Base-by-base conservation (phyloP, 768 basidiomycete genomes). In the Lactarius indigo region DNA sequence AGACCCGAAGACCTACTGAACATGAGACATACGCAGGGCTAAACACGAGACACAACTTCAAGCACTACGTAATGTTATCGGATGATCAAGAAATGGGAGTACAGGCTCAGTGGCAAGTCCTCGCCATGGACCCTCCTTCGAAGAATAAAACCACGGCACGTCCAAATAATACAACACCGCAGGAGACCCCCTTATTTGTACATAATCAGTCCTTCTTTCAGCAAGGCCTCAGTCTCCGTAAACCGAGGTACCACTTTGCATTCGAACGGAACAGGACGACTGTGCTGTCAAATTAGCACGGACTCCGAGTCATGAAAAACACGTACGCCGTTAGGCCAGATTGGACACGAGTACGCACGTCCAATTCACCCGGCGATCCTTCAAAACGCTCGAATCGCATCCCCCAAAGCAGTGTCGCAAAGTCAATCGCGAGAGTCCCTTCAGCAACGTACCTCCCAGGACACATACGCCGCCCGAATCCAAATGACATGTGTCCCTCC, bases 381-480 rank as follows among this genome's bases (percentile, higher is more conserved):
- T 39, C 26, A 33, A 41, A 13, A 17, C 61, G 64, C 23, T 57
- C 68, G 26, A 75, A 64, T 31, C 64, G 66, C 50, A 63, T 69
- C n/a, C 73, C 73, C 63, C 69, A 72, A 35, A 79, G 70, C 3
- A 75, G 63, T 13, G 70, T 66, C 13, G 77, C 77, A 31, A 77
- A 72, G 42, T 71, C 67, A 37, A 78, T 76, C 61, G 75, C 76
- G 7, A 78, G 39, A 9, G 72, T 69, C 20, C 73, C 66, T 56
- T 75, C 74, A 0, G 77, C 77, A 23, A 78, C 61, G 60, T 74
- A 65, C 30, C 70, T 68, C 7, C 78, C 78, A 9, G 73, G 69
- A 55, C 78, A 79, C 18, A 77, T 72, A 67, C 73, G 47, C 66
- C 73, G 59, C 35, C 75, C 72, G 63, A 72, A 77, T 9, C 75